Percentiles rank a stretch among this genome's conserved stretches.
Evolutionary conservation across 2,329 filamentous ascomycete species (phyloP).

Genomic region (Verticillium nonalfalfae): DNA sequence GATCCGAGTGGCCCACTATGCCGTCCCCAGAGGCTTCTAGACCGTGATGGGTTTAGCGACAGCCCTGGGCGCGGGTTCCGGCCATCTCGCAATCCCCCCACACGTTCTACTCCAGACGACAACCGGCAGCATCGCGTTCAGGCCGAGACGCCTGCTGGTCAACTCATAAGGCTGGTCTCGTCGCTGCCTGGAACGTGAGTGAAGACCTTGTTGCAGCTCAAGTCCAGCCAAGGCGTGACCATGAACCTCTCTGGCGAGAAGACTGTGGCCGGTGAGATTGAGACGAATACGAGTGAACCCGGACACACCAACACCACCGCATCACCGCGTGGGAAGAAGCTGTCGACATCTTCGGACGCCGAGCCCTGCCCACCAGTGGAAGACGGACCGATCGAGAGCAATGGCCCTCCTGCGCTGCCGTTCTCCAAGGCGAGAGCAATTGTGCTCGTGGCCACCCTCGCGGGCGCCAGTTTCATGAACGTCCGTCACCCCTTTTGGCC

Average conservation of each 20-base stretch:
- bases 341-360: neutral
- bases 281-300: neutral
- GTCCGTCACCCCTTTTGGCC: constrained; percentile 22
- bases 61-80: neutral
- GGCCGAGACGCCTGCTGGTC: neutral
- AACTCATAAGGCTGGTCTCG: neutral
- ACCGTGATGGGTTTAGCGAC: neutral
- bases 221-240: neutral
- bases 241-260: neutral
- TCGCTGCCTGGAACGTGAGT: neutral
- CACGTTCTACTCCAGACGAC: neutral
- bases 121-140: neutral
- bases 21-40: neutral
- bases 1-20: neutral
- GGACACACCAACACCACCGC: neutral
- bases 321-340: neutral
- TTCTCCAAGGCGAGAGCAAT: constrained; percentile 47
- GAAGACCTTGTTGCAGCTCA: neutral
- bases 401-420: constrained; percentile 9
- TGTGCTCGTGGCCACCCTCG: constrained; percentile 46
- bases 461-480: constrained; percentile 51
- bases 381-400: neutral
- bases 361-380: neutral
- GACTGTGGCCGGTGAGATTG: neutral
- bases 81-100: neutral